Base-by-base conservation (phyloP, 2,329 filamentous ascomycete genomes). In the Coniosporium tulheliwenetii region DNA sequence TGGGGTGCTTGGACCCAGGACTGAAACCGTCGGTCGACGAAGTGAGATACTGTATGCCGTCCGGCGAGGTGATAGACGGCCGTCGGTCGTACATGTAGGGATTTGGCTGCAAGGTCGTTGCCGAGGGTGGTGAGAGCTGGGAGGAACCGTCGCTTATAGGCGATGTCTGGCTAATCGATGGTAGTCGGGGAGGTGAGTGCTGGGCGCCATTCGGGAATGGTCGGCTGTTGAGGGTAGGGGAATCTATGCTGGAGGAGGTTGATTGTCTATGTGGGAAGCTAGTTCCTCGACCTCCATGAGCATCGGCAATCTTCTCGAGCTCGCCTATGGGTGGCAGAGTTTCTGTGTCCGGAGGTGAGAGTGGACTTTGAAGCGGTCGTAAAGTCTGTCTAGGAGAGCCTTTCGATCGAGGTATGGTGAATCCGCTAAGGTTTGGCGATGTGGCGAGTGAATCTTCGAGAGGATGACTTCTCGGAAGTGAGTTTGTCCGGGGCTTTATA, bases 11-110 rank as follows among this genome's bases (percentile, higher is more conserved):
- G 13, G 54, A 45, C 3, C 49, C 51, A 13, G 56, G 52, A 43
- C 53, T 59, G 12, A 52, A 46, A 16, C 53, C 58, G 47, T 64
- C 49, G 36, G 62, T 50, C 45, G 55, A 52, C 43, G 60, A 44
- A 50, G 19, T 26, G 7, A 26, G 19, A 26, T 26, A 26, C 19
- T 3, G 19, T 26, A 26, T 4, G 19, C 19, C 19, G 19, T 26
- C 19, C 19, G 19, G 19, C 19, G 19, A 26, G 7, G 19, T 26
- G 19, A 7, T 26, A 3, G 19, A 26, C 19, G 19, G 19, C 19
- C 19, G 19, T 26, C 19, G 19, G 19, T 26, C 19, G 19, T 26
- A 26, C 19, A 26, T 26, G 7, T 26, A 26, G 4, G 19, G 19
- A 26, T 26, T 26, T 26, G 19, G 19, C 19, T 26, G 19, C 19